Base-by-base conservation (phyloP, 2,329 filamentous ascomycete genomes). In the Dactylellina sp. region DNA sequence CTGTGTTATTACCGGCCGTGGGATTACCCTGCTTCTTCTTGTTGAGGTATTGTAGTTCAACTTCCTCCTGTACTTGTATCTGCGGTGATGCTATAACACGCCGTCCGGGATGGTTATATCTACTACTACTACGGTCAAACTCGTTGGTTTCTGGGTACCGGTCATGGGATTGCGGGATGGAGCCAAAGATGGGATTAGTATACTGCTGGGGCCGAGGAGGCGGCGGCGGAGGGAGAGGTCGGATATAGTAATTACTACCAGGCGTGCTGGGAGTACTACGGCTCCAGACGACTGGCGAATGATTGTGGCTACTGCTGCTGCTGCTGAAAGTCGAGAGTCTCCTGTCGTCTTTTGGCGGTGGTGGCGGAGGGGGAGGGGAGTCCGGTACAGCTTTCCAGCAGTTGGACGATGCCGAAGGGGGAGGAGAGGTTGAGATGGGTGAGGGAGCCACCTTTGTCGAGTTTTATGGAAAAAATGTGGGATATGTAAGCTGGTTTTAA, bases 311-410 rank as follows among this genome's bases (percentile, higher is more conserved):
- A 42, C 32, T 39, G 18, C 42, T 40, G 52, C 32, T 39, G 18
- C 42, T 66, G 55, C 28, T 40, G 32, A 14, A 25, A n/a, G 55
- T 40, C 5, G 47, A 40, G 9, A 47, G 61, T 35, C 59, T 66
- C 32, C 28, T 49, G 32, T 74, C 68, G 68, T 74, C 70, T 37
- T 74, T 74, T 22, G 70, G 70, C 12, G 70, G 70, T n/a, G 70
- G 70, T 12, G 70, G 70, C 22, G 70, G 70, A 11, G 70, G 70
- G n/a, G 70, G 70, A 28, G 70, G 70, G 22, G 70, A 65, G 61
- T 74, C 70, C 49, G 70, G 70, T 39, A 74, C 61, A 56, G 70
- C 70, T 74, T 74, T 74, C 70, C 70, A 74, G 59, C 61, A 46
- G 61, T 66, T 55, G 61, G 70, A 74, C 14, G 70, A 61, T 18